These are phyloP conservation scores for Trichoderma guizhouense DNA, from an alignment of 2,329 filamentous ascomycete species.

Conservation along the genomic window DNA sequence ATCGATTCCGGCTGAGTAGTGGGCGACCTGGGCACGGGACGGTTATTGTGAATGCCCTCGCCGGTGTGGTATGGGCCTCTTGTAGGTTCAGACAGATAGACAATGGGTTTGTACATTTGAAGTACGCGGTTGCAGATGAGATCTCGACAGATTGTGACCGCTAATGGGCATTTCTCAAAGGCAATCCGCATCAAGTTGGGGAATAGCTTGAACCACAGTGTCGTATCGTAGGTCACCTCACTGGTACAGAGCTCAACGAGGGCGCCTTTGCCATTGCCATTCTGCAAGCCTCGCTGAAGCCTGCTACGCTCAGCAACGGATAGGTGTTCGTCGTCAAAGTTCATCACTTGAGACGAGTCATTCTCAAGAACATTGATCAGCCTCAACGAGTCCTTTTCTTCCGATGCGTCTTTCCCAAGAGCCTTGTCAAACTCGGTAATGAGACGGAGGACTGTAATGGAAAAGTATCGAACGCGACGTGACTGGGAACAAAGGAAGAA, in stretches of 20 bases:
- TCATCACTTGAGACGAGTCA: conserved; percentile 82
- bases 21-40: conserved; percentile 52
- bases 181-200: conserved; percentile 90
- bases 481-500: conserved; percentile 98
- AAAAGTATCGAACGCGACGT: conserved; percentile 80
- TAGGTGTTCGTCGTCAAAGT: conserved; percentile 86
- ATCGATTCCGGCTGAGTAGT: conserved; percentile 79
- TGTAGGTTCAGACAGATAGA: conserved; percentile 70
- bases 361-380: conserved; percentile 92
- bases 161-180: conserved; percentile 86
- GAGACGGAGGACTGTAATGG: conserved; percentile 85
- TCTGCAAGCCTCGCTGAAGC: conserved; percentile 83
- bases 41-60: conserved; percentile 43
- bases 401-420: conserved; percentile 62
- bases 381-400: conserved; percentile 63
- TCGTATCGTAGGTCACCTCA: conserved; percentile 90
- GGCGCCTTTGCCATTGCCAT: conserved; percentile 77
- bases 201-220: conserved; percentile 96
- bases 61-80: conserved; percentile 63
- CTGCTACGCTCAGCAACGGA: conserved; percentile 90
- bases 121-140: conserved; percentile 88
- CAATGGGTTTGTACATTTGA: conserved; percentile 87
- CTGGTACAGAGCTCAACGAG: conserved; percentile 93
- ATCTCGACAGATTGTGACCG: conserved; percentile 85
- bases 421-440: conserved; percentile 93